Conservation (phyloP, 441 rosid species). For the Syzygium syzygioides region DNA sequence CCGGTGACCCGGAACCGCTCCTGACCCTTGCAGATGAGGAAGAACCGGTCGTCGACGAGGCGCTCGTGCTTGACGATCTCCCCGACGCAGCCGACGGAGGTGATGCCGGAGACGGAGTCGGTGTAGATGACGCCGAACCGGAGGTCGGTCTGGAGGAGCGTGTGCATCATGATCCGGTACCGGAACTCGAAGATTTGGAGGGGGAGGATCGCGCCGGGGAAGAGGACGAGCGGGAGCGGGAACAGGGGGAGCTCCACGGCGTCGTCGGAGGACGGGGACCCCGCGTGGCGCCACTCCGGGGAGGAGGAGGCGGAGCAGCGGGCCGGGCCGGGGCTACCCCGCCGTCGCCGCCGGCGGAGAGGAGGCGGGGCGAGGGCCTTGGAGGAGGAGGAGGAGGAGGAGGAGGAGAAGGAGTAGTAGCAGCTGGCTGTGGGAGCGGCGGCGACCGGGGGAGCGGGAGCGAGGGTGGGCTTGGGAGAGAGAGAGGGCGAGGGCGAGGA, state of each 20-base stretch:
- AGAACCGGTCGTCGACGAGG: slow-evolving; percentile 85
- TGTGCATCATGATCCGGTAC: slow-evolving; percentile 96
- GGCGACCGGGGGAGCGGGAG: slow-evolving; percentile 27
- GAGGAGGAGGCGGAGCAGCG: slow-evolving; percentile 68
- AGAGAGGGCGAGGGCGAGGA: slow-evolving; percentile 17
- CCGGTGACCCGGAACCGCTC: slow-evolving; percentile 75
- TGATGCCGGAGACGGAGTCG: slow-evolving; percentile 65
- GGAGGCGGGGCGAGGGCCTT: slow-evolving; percentile 9
- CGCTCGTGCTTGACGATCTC: slow-evolving; percentile 90
- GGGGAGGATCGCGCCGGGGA: slow-evolving; percentile 89
- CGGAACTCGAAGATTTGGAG: slow-evolving; percentile 96
- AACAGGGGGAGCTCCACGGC: slow-evolving; percentile 76
- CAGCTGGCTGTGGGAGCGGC: not conserved
- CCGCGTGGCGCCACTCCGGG: slow-evolving; percentile 51
- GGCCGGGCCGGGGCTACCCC: slow-evolving; percentile 15
- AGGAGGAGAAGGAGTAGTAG: not conserved
- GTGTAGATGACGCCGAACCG: slow-evolving; percentile 86
- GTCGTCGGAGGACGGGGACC: slow-evolving; percentile 49
- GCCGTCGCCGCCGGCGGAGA: slow-evolving; percentile 15
- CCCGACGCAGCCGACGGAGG: slow-evolving; percentile 83
- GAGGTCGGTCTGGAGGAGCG: slow-evolving; percentile 88
- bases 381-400: slow-evolving; percentile 14
- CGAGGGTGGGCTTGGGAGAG: slow-evolving; percentile 29
- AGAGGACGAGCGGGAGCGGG: slow-evolving; percentile 83
- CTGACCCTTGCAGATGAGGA: slow-evolving; percentile 87